Evolutionary conservation across 129 eudicot species (phyloP).

Genomic region (Escallonia herrerae): DNA sequence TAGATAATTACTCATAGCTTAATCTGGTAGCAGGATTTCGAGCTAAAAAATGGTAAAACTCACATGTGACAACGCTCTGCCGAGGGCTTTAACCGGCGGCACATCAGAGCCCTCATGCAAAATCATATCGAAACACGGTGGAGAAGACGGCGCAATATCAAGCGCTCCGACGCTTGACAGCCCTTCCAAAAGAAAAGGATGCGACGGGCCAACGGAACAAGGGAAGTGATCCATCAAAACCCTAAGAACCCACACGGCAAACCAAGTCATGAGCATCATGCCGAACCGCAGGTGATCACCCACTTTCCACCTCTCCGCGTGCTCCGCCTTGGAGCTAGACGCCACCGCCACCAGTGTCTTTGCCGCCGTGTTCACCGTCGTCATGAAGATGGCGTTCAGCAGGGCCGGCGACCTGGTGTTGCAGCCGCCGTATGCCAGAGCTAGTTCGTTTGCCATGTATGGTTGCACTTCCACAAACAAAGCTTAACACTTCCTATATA

Average conservation of each 20-base stretch:
- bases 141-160: conserved; percentile 8
- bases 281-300: conserved; percentile 22
- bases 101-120: conserved; percentile 9
- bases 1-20: too few species aligned
- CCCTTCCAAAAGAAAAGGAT: conserved; percentile 3
- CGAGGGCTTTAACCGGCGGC: conserved; percentile 25
- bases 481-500: not conserved
- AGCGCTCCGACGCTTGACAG: conserved; percentile 4
- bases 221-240: conserved; percentile 22
- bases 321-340: not conserved
- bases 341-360: conserved; percentile 17
- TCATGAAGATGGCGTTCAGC: conserved; percentile 17
- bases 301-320: conserved; percentile 12
- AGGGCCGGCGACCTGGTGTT: conserved; percentile 10
- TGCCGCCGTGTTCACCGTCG: conserved; percentile 25
- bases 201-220: not conserved
- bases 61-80: conserved; percentile 27
- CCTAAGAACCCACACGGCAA: conserved; percentile 23
- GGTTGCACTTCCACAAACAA: too few species aligned
- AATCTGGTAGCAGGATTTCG: too few species aligned
- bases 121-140: conserved; percentile 17
- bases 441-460: conserved; percentile 8
- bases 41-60: not conserved
- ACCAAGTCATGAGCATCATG: conserved; percentile 28
- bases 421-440: conserved; percentile 6